Percentiles rank a stretch among this genome's conserved stretches.
Evolutionary conservation across 495 filamentous ascomycete genomes (phyloP).

Genomic region (Cudoniella acicularis): DNA sequence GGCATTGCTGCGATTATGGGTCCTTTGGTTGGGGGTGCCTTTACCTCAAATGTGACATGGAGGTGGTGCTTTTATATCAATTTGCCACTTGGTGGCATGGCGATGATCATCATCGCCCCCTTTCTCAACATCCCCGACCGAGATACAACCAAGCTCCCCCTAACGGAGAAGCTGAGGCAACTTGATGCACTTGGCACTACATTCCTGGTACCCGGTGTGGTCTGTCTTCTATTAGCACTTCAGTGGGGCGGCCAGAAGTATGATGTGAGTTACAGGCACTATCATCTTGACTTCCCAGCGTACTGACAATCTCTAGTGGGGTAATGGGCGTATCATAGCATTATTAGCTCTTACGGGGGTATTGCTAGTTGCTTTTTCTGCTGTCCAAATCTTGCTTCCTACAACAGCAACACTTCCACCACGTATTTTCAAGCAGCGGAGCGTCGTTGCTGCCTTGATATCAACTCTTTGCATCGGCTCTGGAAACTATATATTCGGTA

Average conservation of each 20-base stretch:
- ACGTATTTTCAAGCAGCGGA: slow-evolving; percentile 47
- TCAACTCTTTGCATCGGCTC: slow-evolving; percentile 48
- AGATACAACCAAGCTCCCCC: neutral
- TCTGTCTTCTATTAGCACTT: slow-evolving; percentile 46
- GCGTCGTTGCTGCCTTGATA: slow-evolving; percentile 1
- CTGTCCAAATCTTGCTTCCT: slow-evolving; percentile 53
- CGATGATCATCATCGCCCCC: slow-evolving; percentile 37
- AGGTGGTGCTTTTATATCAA: slow-evolving; percentile 67
- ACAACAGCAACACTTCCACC: slow-evolving; percentile 74
- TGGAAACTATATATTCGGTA: slow-evolving; percentile 38
- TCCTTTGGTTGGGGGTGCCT: slow-evolving; percentile 57
- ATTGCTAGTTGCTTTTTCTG: slow-evolving; percentile 49
- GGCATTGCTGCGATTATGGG: slow-evolving; percentile 37
- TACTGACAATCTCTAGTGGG: slow-evolving; percentile 49
- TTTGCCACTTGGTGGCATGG: slow-evolving; percentile 50
- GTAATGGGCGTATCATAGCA: slow-evolving; percentile 8
- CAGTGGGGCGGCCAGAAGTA: slow-evolving; percentile 60
- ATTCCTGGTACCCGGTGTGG: slow-evolving; percentile 32
- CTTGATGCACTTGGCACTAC: slow-evolving; percentile 48
- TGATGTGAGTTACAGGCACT: slow-evolving; percentile 3
- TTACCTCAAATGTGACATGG: slow-evolving; percentile 45
- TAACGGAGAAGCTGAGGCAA: slow-evolving; percentile 12
- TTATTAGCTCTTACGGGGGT: slow-evolving; percentile 2
- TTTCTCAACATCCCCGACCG: slow-evolving; percentile 44
- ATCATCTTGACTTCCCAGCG: neutral